Conservation (phyloP, 257 asterid genomes). For the Ilex asprella region DNA sequence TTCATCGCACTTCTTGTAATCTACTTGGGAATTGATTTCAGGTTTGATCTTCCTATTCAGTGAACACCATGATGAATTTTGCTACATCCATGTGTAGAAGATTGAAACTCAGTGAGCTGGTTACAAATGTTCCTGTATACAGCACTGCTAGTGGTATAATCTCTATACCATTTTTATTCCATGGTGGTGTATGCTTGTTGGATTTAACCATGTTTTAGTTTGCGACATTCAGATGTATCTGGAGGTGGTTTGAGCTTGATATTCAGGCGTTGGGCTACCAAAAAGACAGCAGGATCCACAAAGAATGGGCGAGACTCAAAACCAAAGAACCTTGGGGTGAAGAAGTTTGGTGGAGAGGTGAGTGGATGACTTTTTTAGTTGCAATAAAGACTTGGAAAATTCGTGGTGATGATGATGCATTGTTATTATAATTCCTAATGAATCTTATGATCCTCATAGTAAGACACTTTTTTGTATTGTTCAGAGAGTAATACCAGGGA, state of each 20-base stretch:
- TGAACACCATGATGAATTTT: no score
- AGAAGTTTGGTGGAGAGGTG: constrained; percentile 97
- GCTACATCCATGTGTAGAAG: no score
- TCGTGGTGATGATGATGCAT: no score
- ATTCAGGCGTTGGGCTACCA: constrained; percentile 88
- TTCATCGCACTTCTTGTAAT: no score
- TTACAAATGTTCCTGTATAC: no score
- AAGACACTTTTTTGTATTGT: neutral
- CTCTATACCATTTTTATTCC: neutral
- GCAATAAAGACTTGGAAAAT: no score
- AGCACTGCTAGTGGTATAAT: no score
- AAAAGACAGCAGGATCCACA: constrained; percentile 87
- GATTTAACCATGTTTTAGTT: neutral
- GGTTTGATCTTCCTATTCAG: no score
- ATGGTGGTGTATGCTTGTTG: neutral
- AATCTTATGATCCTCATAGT: no score
- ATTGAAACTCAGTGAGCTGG: no score
- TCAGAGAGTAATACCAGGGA: constrained; percentile 91
- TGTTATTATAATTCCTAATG: neutral
- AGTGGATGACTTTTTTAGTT: constrained; percentile 4
- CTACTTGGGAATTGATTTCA: no score
- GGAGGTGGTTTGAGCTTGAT: constrained; percentile 73
- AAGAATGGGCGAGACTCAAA: constrained; percentile 89
- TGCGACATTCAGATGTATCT: constrained; percentile 40
- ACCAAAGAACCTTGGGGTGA: constrained; percentile 86